Base-by-base conservation (phyloP, 352 stramenopile genomes). In the Phytophthora lateralis region DNA sequence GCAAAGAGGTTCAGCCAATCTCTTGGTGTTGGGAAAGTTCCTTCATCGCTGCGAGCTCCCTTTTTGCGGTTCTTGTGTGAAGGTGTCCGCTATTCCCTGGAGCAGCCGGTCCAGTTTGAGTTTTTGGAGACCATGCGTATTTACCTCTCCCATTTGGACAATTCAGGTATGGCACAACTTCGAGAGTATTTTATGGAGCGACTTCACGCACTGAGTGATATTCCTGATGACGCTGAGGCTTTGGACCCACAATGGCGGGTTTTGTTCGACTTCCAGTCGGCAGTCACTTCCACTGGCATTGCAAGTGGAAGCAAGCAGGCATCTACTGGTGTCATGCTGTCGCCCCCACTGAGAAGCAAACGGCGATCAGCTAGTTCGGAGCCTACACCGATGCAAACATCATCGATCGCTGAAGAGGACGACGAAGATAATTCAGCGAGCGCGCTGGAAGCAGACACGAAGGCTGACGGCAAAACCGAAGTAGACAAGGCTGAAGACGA, bases 11-110 rank as follows among this genome's bases (percentile, higher is more conserved):
- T 96, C 7, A 95, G 83, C 24, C 81, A 92, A 53, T 92, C 84
- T 10, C 64, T 96, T 21, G 88, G 88, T 20, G 82, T 94, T 18
- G 84, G 86, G 18, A 95, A 91, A 55, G 62, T 95, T 9, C 45
- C 80, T 14, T 55, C 73, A 18, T 78, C 84, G 10, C 61, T 96
- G 52, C 72, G 82, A 50, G 76, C 75, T 6, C 82, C 86, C 18
- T 96, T 95, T 64, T 78, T 93, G 54, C 76, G 88, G 0, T 96
- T 96, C 53, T 38, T 96, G 20, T 80, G 82, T 43, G 88, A 96
- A 77, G 88, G 88, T 24, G 69, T 95, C 2, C 82, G 86, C 10
- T 93, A 79, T 61, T 73, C 84, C 17, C 41, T 96, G 18, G 80
- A 93, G 46, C 50, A 69, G 26, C 68, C 60, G 17, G 50, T 62